A percentile compares a stretch with the other conserved stretches of the same genome.
phyloP scores from a whole-genome alignment of 805 yeast genomes.

The Blastobotrys attinorum region DNA sequence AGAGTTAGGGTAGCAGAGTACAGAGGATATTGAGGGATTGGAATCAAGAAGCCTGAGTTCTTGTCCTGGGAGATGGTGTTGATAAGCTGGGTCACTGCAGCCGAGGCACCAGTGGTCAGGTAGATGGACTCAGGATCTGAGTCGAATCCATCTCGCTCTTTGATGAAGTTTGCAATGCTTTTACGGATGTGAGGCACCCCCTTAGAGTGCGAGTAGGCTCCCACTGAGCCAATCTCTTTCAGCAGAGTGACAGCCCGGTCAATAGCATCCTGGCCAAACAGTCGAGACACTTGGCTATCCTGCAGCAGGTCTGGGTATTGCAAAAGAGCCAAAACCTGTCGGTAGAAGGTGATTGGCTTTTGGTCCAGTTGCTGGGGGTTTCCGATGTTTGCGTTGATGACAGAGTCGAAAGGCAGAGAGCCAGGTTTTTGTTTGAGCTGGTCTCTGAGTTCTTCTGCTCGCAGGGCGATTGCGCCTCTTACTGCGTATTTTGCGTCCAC shows the following conservation, averaged over 20 bases:
- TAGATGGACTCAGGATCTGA: slow-evolving; percentile 68
- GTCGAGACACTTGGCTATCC: slow-evolving; percentile 27
- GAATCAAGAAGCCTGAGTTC: slow-evolving; percentile 65
- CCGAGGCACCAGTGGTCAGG: slow-evolving; percentile 90
- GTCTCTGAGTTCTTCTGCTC: slow-evolving; percentile 75
- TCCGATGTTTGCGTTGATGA: slow-evolving; percentile 90
- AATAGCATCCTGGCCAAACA: slow-evolving; percentile 59
- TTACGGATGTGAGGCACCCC: slow-evolving; percentile 70
- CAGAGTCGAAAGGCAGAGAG: slow-evolving; percentile 65
- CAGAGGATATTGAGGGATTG: slow-evolving; percentile 96
- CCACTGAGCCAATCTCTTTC: slow-evolving; percentile 67
- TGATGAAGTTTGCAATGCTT: slow-evolving; percentile 74
- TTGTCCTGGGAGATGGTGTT: slow-evolving; percentile 61
- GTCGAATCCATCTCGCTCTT: slow-evolving; percentile 65
- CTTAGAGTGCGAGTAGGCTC: slow-evolving; percentile 93
- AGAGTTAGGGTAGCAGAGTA: slow-evolving; percentile 92
- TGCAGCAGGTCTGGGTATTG: slow-evolving; percentile 72
- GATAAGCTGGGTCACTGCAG: slow-evolving; percentile 78
- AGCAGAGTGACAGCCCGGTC: slow-evolving; percentile 60
- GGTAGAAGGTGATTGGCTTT: slow-evolving; percentile 87
- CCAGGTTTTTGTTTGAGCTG: slow-evolving; percentile 47
- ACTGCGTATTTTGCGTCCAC: slow-evolving; percentile 92
- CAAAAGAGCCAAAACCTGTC: slow-evolving; percentile 79
- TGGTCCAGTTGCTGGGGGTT: slow-evolving; percentile 97
- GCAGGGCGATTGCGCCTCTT: slow-evolving; percentile 86